phyloP scores from a whole-genome alignment of 2,329 filamentous ascomycete species.

The Leptodontidium sp. region DNA sequence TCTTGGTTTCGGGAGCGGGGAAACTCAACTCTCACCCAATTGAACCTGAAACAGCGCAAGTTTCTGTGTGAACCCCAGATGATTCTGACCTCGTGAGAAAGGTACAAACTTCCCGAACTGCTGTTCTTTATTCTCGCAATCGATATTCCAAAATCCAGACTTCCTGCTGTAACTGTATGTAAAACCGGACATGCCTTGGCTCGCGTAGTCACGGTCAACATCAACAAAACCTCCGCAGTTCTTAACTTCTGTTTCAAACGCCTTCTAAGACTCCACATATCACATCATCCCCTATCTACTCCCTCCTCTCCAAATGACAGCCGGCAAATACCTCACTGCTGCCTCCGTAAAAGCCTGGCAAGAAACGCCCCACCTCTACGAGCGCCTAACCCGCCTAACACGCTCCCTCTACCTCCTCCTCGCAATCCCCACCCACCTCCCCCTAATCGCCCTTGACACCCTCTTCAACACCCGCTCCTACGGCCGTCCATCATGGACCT shows the following conservation, averaged over 20 bases:
- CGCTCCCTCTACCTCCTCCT: constrained; percentile 1
- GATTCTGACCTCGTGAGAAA: too few relatives aligned
- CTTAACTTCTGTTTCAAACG: neutral
- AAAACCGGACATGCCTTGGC: neutral
- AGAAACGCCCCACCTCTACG: neutral
- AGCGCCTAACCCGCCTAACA: neutral
- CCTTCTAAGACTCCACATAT: neutral
- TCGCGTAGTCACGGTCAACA: neutral
- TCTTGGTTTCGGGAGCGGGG: neutral
- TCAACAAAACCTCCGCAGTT: neutral
- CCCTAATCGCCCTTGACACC: neutral
- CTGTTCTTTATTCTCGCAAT: too few relatives aligned
- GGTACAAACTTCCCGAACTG: too few relatives aligned
- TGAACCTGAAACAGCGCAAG: constrained; percentile 3
- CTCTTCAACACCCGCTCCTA: neutral
- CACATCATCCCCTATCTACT: neutral
- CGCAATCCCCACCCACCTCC: neutral
- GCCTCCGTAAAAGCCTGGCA: neutral
- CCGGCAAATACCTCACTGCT: neutral
- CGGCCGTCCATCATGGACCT: constrained; percentile 15
- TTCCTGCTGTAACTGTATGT: too few relatives aligned
- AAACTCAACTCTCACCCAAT: neutral
- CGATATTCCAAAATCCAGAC: too few relatives aligned
- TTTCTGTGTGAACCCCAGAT: neutral
- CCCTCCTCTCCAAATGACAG: neutral